Evolutionary conservation across 2,329 filamentous ascomycete genomes (phyloP), one percentile per base, ranked within the genome.

Genomic region (Hymenoscyphus linearis): DNA sequence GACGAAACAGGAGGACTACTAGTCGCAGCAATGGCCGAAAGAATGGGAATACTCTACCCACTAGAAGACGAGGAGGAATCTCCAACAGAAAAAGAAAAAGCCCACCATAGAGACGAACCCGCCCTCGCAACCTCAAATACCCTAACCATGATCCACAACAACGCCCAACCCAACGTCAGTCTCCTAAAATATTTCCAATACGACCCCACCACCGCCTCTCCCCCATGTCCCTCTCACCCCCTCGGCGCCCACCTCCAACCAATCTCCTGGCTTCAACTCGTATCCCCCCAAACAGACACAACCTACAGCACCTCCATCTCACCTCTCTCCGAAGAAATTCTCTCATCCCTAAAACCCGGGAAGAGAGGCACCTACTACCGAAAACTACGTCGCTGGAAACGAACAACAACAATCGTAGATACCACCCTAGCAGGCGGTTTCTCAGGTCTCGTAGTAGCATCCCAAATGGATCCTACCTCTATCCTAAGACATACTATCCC

Each of bases 111-210:
- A 27, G 40, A 59, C 7, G 66, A 67, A 35, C 58, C 56, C 10
- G 59, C 66, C 26, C 69, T 67, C 59, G 69, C 57, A 65, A 69
- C 57, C 50, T 69, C 58, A 52, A 96, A 91, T 76, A 93, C 87
- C 63, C 85, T 91, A 65, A 96, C 92, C 1, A 74, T 96, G 57
- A 76, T 96, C 36, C 92, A 96, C 74, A 78, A 87, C 57, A 91
- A 93, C 74, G 84, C 88, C 34, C 92, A 96, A 74, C 90, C 92
- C 1, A 98, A 97, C 73, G 84, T 98, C 62, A 87, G 87, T 18
- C 83, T 95, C 55, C 82, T 99, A 22, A 90, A 90, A 73, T 96
- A 96, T 79, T 98, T 96, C 76, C 85, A 86, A 74, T 98, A 87
- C 76, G 91, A 96, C 75, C 78, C 67, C 82, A 83, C 62, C 85